Conservation (phyloP, 2,329 filamentous ascomycete genomes). For the Trichoderma sp. region DNA sequence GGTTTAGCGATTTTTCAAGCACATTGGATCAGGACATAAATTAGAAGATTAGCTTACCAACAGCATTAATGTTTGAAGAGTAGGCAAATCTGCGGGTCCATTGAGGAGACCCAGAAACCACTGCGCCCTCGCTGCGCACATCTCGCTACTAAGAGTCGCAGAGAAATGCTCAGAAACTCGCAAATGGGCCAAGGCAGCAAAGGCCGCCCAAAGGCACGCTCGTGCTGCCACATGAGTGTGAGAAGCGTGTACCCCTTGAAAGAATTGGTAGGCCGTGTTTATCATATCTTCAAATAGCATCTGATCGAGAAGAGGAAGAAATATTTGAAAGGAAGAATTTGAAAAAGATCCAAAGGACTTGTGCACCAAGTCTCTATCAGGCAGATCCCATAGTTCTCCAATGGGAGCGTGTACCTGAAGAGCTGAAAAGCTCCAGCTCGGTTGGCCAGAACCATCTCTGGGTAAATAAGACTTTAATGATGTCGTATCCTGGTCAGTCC, state of each 20-base stretch:
- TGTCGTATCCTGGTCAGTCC: not conserved
- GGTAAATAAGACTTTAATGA: not conserved
- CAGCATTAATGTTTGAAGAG: not conserved
- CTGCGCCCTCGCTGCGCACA: not conserved
- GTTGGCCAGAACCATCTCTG: too few relatives aligned
- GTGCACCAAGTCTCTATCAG: not conserved
- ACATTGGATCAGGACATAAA: not conserved
- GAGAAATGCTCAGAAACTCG: not conserved
- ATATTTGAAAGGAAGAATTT: not conserved
- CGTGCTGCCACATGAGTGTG: not conserved
- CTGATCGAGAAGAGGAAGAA: not conserved
- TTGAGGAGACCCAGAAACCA: not conserved
- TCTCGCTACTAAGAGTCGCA: not conserved
- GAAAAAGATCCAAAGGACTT: not conserved
- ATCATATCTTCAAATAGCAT: not conserved
- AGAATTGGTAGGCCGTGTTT: not conserved
- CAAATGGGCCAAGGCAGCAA: not conserved
- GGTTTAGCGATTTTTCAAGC: not conserved
- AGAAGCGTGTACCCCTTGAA: not conserved
- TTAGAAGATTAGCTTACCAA: not conserved
- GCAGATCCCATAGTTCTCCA: not conserved
- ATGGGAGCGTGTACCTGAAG: not conserved
- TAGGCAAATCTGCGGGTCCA: not conserved
- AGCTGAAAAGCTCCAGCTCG: not conserved
- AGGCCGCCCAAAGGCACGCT: not conserved